Evolutionary conservation across 495 filamentous ascomycete species (phyloP).

Genomic region (Platismatia glauca): DNA sequence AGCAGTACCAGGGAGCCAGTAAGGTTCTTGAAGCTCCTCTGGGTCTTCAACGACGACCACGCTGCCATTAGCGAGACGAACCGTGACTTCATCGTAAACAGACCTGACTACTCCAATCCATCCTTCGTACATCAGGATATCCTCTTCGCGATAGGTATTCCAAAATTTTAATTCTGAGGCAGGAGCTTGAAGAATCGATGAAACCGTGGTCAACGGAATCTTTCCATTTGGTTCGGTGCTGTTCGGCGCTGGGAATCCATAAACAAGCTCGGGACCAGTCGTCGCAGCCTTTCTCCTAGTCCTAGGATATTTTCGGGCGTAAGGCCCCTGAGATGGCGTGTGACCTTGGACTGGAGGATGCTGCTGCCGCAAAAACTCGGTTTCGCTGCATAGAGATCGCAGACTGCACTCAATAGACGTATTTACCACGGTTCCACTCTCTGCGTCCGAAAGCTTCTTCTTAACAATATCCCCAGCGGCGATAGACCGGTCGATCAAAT

Average conservation of each 20-base stretch:
- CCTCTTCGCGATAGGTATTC: slow-evolving; percentile 29
- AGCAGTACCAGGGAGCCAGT: slow-evolving; percentile 16
- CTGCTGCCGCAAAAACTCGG: slow-evolving; percentile 20
- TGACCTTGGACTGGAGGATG: slow-evolving; percentile 20
- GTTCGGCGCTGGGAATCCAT: slow-evolving; percentile 9
- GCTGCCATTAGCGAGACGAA: slow-evolving; percentile 30
- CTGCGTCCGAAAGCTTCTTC: slow-evolving; percentile 29
- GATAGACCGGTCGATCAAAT: slow-evolving; percentile 35
- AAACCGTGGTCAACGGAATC: background rate
- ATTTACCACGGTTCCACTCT: slow-evolving; percentile 36
- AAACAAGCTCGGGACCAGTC: background rate
- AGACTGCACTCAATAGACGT: slow-evolving; percentile 30
- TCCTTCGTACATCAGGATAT: slow-evolving; percentile 31
- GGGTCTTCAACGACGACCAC: slow-evolving; percentile 32
- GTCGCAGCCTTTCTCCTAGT: background rate
- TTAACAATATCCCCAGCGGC: slow-evolving; percentile 39
- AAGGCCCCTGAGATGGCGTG: slow-evolving; percentile 16
- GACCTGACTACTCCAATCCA: slow-evolving; percentile 33
- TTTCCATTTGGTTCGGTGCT: background rate
- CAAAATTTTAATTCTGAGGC: slow-evolving; percentile 27
- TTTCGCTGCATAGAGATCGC: slow-evolving; percentile 27
- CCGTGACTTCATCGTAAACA: slow-evolving; percentile 27
- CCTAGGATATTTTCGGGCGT: background rate
- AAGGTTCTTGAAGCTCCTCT: slow-evolving; percentile 28
- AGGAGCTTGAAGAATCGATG: slow-evolving; percentile 11